Evolutionary conservation across 352 stramenopile species (phyloP).

Genomic region (Peronosclerospora sorghi): DNA sequence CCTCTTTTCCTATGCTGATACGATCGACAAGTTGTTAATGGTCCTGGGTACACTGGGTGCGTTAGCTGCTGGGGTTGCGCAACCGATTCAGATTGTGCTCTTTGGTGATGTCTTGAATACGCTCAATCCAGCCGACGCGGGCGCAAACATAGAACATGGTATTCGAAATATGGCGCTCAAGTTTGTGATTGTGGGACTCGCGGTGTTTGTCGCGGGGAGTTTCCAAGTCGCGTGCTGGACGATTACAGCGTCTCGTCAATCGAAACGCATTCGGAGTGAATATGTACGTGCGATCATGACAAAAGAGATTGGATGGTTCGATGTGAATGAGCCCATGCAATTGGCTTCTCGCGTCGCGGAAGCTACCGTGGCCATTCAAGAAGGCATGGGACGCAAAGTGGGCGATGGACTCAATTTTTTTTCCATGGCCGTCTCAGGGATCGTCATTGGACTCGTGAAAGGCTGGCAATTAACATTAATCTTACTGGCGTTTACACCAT

Average conservation of each 20-base stretch:
- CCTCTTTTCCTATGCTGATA: conserved; percentile 51
- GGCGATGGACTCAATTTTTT: conserved; percentile 45
- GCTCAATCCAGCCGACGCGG: conserved; percentile 37
- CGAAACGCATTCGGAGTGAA: conserved; percentile 39
- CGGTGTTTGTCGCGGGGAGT: conserved; percentile 35
- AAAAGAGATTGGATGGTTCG: conserved; percentile 62
- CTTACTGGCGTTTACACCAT: conserved; percentile 49
- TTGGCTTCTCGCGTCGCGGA: conserved; percentile 39
- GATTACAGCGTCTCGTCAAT: conserved; percentile 48
- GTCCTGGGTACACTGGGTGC: conserved; percentile 30
- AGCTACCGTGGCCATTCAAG: conserved; percentile 43
- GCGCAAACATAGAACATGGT: conserved; percentile 13
- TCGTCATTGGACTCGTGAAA: conserved; percentile 52
- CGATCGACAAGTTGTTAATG: conserved; percentile 47
- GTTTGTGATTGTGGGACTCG: conserved; percentile 42
- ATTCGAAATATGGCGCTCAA: conserved; percentile 36
- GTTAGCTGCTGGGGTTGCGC: conserved; percentile 29
- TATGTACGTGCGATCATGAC: conserved; percentile 48
- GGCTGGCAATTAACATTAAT: conserved; percentile 61
- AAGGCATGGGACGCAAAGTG: conserved; percentile 53
- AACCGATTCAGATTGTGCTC: conserved; percentile 62
- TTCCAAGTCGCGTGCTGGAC: conserved; percentile 55
- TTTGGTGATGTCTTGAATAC: conserved; percentile 64
- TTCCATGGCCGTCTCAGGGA: conserved; percentile 48
- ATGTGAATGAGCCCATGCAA: conserved; percentile 54